Conservation (phyloP, 495 filamentous ascomycete genomes). For the Talaromyces adpressus region DNA sequence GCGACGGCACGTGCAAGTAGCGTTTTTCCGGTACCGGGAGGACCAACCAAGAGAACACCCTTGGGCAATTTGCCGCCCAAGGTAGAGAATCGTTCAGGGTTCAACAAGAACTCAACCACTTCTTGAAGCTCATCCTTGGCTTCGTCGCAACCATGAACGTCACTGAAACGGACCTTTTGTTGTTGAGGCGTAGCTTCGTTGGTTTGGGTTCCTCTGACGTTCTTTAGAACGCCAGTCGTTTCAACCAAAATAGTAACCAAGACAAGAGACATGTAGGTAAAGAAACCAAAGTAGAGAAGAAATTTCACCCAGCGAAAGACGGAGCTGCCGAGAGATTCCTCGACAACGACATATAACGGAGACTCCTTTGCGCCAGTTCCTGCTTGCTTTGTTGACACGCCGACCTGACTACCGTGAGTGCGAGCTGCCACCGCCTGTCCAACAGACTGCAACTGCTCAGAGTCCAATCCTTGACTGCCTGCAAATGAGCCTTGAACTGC, state of each 20-base stretch:
- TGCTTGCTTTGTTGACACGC: conserved; percentile 30
- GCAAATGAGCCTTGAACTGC: conserved; percentile 20
- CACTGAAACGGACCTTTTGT: conserved; percentile 83
- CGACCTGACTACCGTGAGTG: conserved; percentile 56
- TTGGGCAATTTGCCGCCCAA: conserved; percentile 95
- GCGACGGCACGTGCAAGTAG: conserved; percentile 92
- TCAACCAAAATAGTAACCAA: conserved; percentile 75
- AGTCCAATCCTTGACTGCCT: conserved; percentile 35
- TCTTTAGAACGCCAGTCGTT: conserved; percentile 66
- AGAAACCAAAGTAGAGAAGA: conserved; percentile 64
- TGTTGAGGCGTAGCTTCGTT: conserved; percentile 85
- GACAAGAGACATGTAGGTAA: conserved; percentile 67
- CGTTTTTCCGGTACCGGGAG: conserved; percentile 98
- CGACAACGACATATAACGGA: conserved; percentile 92
- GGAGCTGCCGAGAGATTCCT: conserved; percentile 69
- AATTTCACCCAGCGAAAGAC: conserved; percentile 92
- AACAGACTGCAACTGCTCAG: conserved; percentile 71
- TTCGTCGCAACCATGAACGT: conserved; percentile 96
- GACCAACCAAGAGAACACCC: conserved; percentile 90
- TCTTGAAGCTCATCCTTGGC: conserved; percentile 97
- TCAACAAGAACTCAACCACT: conserved; percentile 89
- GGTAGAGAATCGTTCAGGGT: conserved; percentile 82
- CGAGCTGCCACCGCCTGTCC: conserved; percentile 82
- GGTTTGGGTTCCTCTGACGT: conserved; percentile 58
- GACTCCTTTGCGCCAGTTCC: conserved; percentile 66